phyloP scores from a whole-genome alignment of 2,329 filamentous ascomycete species.

The Apiospora sp. region DNA sequence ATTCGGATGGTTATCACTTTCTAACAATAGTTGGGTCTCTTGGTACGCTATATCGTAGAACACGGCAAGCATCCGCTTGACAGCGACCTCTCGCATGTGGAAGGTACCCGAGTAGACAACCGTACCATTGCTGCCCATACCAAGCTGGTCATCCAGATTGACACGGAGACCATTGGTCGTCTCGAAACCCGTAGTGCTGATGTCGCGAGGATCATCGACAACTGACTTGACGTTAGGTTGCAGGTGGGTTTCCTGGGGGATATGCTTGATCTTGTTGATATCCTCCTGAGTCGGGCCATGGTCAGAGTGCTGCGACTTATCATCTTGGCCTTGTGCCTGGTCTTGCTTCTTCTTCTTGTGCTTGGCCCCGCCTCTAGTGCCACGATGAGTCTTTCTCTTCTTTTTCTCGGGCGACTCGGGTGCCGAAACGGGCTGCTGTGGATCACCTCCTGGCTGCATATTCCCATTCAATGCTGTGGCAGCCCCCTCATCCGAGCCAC shows the following conservation, averaged over 20 bases:
- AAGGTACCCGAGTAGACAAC: constrained; percentile 95
- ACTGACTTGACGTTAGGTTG: constrained; percentile 70
- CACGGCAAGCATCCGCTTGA: constrained; percentile 95
- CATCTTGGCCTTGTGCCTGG: constrained; percentile 57
- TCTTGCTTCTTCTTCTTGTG: constrained; percentile 67
- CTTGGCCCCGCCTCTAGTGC: constrained; percentile 75
- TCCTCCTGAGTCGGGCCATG: constrained; percentile 66
- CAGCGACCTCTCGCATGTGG: constrained; percentile 89
- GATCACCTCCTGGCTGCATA: constrained; percentile 1
- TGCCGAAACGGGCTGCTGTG: not conserved
- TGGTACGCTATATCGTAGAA: constrained; percentile 96
- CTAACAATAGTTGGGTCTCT: constrained; percentile 87
- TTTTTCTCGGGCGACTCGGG: constrained; percentile 55
- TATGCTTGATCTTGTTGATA: constrained; percentile 65
- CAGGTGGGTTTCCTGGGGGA: constrained; percentile 60
- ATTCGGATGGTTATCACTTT: constrained; percentile 95
- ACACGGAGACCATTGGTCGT: constrained; percentile 73
- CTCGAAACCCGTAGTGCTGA: constrained; percentile 65
- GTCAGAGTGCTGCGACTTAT: constrained; percentile 47
- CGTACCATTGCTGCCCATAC: constrained; percentile 94
- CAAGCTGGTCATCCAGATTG: constrained; percentile 68
- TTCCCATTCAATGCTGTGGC: not conserved
- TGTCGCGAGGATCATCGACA: constrained; percentile 64
- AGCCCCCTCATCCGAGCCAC: not conserved
- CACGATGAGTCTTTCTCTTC: constrained; percentile 75